phyloP scores from a whole-genome alignment of 2,329 filamentous ascomycete genomes.

The Curvularia verruculosa region DNA sequence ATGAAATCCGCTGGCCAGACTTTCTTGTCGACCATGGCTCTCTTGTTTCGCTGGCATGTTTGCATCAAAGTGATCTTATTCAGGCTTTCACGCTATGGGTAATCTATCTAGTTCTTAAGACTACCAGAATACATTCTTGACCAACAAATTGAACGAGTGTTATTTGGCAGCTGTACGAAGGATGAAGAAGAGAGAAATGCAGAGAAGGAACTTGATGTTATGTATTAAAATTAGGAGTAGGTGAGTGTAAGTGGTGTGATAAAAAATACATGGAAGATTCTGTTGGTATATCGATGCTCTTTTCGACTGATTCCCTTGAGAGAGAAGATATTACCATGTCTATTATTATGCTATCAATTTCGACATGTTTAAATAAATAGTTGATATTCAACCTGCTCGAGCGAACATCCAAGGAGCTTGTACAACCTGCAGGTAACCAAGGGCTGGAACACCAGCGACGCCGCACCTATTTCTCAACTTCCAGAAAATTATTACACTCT shows the following conservation, averaged over 20 bases:
- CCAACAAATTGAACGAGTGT: not conserved
- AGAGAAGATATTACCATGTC: too few relatives aligned
- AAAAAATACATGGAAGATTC: too few relatives aligned
- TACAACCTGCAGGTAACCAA: not conserved
- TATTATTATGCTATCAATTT: too few relatives aligned
- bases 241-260: too few relatives aligned
- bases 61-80: not conserved
- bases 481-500: not conserved
- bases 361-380: too few relatives aligned
- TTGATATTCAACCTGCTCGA: not conserved
- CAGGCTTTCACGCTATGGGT: not conserved
- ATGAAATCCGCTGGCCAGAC: not conserved
- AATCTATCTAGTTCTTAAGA: not conserved
- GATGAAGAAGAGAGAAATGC: not conserved
- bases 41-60: not conserved
- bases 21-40: not conserved
- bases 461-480: not conserved
- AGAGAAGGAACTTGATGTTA: too few relatives aligned
- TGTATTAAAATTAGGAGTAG: too few relatives aligned
- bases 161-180: not conserved
- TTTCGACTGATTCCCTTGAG: too few relatives aligned
- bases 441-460: not conserved
- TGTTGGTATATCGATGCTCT: too few relatives aligned
- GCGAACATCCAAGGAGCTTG: not conserved
- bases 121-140: not conserved